These are phyloP conservation scores for Myrmaecium sp. DNA, from an alignment of 2,329 filamentous ascomycete genomes.

Conservation along the genomic window DNA sequence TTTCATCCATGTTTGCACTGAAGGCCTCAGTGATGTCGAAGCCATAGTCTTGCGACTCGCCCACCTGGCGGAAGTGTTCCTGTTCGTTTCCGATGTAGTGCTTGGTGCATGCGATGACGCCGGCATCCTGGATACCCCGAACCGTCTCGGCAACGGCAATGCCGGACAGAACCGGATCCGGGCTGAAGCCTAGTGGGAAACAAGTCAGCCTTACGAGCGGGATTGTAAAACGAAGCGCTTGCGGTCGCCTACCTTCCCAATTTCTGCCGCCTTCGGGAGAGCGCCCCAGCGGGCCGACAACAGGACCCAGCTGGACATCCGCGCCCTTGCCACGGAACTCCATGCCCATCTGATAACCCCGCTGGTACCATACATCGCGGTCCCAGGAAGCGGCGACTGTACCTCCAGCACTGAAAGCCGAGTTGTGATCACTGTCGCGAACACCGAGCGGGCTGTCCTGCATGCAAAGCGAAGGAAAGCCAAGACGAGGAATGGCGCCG, in stretches of 20 bases:
- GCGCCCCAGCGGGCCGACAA: slow-evolving; percentile 56
- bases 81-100: slow-evolving; percentile 61
- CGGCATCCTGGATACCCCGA: slow-evolving; percentile 64
- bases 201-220: slow-evolving; percentile 9
- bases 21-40: slow-evolving; percentile 45
- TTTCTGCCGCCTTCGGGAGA: slow-evolving; percentile 50
- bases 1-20: slow-evolving; percentile 46
- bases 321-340: slow-evolving; percentile 62
- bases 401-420: slow-evolving; percentile 63
- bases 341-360: slow-evolving; percentile 56
- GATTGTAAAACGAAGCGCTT: neutral
- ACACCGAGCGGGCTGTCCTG: slow-evolving; percentile 76
- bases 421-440: slow-evolving; percentile 61
- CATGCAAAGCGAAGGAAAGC: slow-evolving; percentile 60
- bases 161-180: slow-evolving; percentile 61
- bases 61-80: slow-evolving; percentile 49
- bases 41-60: slow-evolving; percentile 41
- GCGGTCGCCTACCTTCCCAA: slow-evolving; percentile 43
- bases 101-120: slow-evolving; percentile 61
- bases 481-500: slow-evolving; percentile 52
- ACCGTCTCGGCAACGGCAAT: slow-evolving; percentile 56
- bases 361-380: slow-evolving; percentile 47
- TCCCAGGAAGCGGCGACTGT: slow-evolving; percentile 76
- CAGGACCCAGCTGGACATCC: slow-evolving; percentile 60
- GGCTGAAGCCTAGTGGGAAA: slow-evolving; percentile 35